Evolutionary conservation across 768 basidiomycete genomes (phyloP), one percentile per base, ranked within the genome.

Genomic region (Podaxis sp.): DNA sequence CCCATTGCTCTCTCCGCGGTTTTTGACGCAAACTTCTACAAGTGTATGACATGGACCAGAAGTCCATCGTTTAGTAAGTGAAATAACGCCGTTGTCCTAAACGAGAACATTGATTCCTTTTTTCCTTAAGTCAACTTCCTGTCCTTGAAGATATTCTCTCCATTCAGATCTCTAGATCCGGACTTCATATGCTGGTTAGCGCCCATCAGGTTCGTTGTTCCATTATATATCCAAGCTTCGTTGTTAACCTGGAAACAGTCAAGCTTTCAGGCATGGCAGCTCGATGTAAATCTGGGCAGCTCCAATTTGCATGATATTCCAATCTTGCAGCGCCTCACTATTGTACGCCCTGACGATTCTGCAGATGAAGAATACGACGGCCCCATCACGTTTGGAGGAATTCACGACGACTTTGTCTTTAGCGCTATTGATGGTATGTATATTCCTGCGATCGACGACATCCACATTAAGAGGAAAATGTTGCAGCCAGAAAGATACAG

Each of bases 11-110:
- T 22, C 17, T 7, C 10, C n/a, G 15, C 22, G 4, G 15, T n/a
- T n/a, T 7, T n/a, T 48, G 46, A 48, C 15, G 15, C 4, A 2
- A 49, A 0, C 7, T 8, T 20, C 3, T n/a, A 10, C 5, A 5
- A 58, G 57, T 58, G 12, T 58, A 58, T 12, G 57, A 58, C n/a
- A 58, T 58, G 57, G 57, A 58, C n/a, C 26, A 49, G 46, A 58
- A 58, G 22, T 30, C 26, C n/a, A 22, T 17, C 7, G 57, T 58
- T 22, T 58, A 58, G 57, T 58, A 24, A 58, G 57, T 58, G 4
- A 36, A 13, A n/a, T 20, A 37, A 4, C 15, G n/a, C n/a, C n/a
- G n/a, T 44, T 28, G 44, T 13, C 46, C 3, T n/a, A 2, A 22
- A 10, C 46, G 46, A 10, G 41, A 44, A 4, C n/a, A 13, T 10